These are phyloP conservation scores for Cadophora sp. DNA, from an alignment of 2,329 filamentous ascomycete genomes.

Conservation along the genomic window DNA sequence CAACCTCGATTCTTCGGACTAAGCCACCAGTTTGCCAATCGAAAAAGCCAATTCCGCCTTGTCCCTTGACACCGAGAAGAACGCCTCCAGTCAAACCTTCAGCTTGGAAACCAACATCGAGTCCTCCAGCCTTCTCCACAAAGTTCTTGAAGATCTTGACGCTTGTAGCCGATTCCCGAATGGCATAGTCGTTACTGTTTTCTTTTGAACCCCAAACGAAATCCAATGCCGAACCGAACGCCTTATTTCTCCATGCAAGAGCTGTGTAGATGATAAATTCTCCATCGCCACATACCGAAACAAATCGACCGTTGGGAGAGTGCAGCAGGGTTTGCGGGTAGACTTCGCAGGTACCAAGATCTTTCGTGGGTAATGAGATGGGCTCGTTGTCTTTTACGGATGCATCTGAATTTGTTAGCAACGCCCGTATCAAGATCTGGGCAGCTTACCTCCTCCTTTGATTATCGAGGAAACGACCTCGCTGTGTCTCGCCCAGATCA, in stretches of 20 bases:
- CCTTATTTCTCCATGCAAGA: conserved; percentile 95
- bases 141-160: conserved; percentile 99
- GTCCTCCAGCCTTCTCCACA: conserved; percentile 83
- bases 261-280: conserved; percentile 99
- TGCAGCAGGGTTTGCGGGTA: conserved; percentile 95
- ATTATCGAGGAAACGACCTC: conserved; percentile 95
- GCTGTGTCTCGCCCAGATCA: conserved; percentile 95
- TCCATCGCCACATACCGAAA: conserved; percentile 90
- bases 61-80: conserved; percentile 90
- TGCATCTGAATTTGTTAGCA: conserved; percentile 63
- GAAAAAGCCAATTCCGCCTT: conserved; percentile 93
- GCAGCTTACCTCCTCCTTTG: conserved; percentile 74
- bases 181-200: conserved; percentile 98
- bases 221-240: conserved; percentile 92
- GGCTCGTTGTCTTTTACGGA: conserved; percentile 87
- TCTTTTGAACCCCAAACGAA: conserved; percentile 98
- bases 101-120: conserved; percentile 95
- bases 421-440: neutral
- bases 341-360: conserved; percentile 93
- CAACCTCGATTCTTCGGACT: conserved; percentile 88
- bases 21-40: conserved; percentile 93
- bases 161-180: conserved; percentile 90
- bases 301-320: conserved; percentile 92
- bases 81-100: conserved; percentile 90
- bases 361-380: conserved; percentile 87